Conservation (phyloP, 108 stramenopile genomes). For the Licmophora abbreviata region DNA sequence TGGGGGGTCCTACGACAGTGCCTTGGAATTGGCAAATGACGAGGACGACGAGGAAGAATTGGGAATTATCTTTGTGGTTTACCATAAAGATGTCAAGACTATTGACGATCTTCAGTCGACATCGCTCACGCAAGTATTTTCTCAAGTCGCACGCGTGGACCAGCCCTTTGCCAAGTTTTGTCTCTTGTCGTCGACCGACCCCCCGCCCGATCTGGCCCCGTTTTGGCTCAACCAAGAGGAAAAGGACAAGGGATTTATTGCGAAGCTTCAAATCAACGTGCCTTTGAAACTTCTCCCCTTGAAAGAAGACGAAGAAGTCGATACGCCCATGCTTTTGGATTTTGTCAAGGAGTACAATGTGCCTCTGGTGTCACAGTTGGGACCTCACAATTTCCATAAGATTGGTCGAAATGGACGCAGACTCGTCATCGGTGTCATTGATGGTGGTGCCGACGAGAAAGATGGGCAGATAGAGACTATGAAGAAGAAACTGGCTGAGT, state of each 20-base stretch:
- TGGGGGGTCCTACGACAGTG: conserved; percentile 39
- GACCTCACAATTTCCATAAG: conserved; percentile 63
- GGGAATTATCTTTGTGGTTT: conserved; percentile 3
- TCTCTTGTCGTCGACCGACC: background rate
- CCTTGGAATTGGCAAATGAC: conserved; percentile 26
- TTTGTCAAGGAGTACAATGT: conserved; percentile 55
- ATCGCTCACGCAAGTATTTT: conserved; percentile 44
- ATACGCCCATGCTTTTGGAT: conserved; percentile 15
- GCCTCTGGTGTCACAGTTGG: conserved; percentile 46
- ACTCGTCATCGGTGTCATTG: conserved; percentile 58
- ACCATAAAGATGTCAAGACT: conserved; percentile 16
- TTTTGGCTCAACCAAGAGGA: conserved; percentile 17
- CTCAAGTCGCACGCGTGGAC: conserved; percentile 58
- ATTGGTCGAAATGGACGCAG: conserved; percentile 54
- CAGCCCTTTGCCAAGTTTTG: conserved; percentile 58
- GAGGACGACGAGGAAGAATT: conserved; percentile 29
- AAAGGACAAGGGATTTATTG: conserved; percentile 24
- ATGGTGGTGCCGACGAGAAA: conserved; percentile 32
- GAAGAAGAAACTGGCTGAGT: conserved; percentile 37
- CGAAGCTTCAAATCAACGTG: conserved; percentile 38
- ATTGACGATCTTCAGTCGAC: conserved; percentile 37
- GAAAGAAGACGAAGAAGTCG: background rate
- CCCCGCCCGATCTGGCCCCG: background rate
- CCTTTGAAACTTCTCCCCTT: conserved; percentile 19
- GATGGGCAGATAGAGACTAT: conserved; percentile 25